Evolutionary conservation across 192 early-diverging fungal genomes (phyloP).

Genomic region (Entomortierella lignicola): DNA sequence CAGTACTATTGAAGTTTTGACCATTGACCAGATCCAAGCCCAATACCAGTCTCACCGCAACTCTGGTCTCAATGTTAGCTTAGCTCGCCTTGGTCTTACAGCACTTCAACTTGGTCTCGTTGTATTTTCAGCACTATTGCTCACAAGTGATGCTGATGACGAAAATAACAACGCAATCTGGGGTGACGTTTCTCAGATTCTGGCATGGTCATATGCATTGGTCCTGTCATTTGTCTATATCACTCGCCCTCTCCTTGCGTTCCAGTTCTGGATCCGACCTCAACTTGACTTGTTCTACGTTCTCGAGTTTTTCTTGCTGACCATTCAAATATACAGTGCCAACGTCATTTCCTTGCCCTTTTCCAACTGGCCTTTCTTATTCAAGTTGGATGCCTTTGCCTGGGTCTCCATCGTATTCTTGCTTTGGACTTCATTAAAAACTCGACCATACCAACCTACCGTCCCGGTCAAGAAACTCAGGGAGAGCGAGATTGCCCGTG

Average conservation of each 20-base stretch:
- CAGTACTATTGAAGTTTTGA: background rate
- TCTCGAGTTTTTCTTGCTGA: conserved; percentile 7
- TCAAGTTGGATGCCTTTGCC: conserved; percentile 21
- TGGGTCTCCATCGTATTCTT: conserved; percentile 15
- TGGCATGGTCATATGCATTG: conserved; percentile 34
- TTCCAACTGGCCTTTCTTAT: conserved; percentile 25
- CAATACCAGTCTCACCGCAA: conserved; percentile 33
- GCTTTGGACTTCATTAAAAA: conserved; percentile 28
- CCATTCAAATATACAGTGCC: conserved; percentile 15
- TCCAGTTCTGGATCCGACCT: conserved; percentile 47
- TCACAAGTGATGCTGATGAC: conserved; percentile 7
- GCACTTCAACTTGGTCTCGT: conserved; percentile 36
- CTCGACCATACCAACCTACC: conserved; percentile 21
- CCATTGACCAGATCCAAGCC: conserved; percentile 21
- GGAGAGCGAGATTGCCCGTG: conserved; percentile 11
- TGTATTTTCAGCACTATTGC: conserved; percentile 23
- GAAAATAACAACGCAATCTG: background rate
- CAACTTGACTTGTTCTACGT: conserved; percentile 45
- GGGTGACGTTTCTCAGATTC: conserved; percentile 4
- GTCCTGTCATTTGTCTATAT: conserved; percentile 17
- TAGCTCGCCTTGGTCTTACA: conserved; percentile 39
- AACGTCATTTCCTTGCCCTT: conserved; percentile 5
- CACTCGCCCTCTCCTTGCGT: conserved; percentile 12
- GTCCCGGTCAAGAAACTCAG: conserved; percentile 8
- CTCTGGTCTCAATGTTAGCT: conserved; percentile 27